A percentile compares a stretch with the other conserved stretches of the same genome.
phyloP scores from a whole-genome alignment of 306 rosid genomes.

The Prunus dulcis region DNA sequence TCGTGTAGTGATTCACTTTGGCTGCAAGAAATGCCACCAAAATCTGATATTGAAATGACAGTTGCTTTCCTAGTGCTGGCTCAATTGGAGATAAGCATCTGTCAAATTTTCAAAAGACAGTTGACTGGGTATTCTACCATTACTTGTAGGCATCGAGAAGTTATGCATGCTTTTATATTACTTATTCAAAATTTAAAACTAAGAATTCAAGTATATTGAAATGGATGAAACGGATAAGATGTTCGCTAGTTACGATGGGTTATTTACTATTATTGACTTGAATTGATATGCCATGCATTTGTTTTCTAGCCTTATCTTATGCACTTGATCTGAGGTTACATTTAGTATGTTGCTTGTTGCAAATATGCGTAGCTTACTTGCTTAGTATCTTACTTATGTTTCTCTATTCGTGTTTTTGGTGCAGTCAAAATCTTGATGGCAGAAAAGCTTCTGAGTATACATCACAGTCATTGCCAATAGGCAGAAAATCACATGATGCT shows the following conservation, averaged over 20 bases:
- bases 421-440: constrained; percentile 44
- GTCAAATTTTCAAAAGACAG: not conserved
- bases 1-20: not conserved
- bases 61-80: not conserved
- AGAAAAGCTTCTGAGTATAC: constrained; percentile 32
- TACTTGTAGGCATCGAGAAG: not conserved
- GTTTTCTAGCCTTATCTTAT: constrained; percentile 4
- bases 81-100: not conserved
- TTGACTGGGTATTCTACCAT: not conserved
- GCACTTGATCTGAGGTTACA: constrained; percentile 1
- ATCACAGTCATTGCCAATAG: constrained; percentile 57
- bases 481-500: constrained; percentile 74
- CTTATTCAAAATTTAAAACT: not conserved
- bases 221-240: not conserved
- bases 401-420: constrained; percentile 23
- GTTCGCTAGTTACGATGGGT: not conserved
- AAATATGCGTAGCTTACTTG: constrained; percentile 12
- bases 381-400: constrained; percentile 6
- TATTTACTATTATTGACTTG: not conserved
- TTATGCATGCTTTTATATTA: not conserved
- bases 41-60: not conserved
- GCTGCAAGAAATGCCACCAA: not conserved
- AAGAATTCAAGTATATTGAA: not conserved
- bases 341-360: not conserved
- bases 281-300: not conserved